Percentiles rank a stretch among this genome's conserved stretches.
phyloP scores from a whole-genome alignment of 2,329 filamentous ascomycete species.

The Phaeoacremonium minimum region DNA sequence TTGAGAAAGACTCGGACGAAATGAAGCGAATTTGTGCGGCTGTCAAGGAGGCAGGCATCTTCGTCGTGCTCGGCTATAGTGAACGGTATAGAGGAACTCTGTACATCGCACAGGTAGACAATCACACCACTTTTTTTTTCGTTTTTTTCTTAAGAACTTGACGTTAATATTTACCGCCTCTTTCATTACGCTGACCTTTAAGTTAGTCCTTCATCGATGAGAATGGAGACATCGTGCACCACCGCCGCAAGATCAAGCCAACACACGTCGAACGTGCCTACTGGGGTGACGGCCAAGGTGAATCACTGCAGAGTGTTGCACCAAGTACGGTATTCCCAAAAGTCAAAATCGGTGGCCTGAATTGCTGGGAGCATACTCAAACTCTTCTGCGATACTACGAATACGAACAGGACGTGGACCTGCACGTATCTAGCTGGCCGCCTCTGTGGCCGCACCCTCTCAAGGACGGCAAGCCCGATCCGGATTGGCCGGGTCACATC shows the following conservation, averaged over 20 bases:
- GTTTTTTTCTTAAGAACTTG: no score
- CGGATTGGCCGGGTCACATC: constrained; percentile 14
- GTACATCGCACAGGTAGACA: constrained; percentile 37
- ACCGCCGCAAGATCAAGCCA: constrained; percentile 46
- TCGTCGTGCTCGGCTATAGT: constrained; percentile 41
- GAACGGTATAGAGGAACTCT: constrained; percentile 36
- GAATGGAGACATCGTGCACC: constrained; percentile 36
- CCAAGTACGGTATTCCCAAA: no score
- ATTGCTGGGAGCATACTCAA: constrained; percentile 56
- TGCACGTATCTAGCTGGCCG: constrained; percentile 20
- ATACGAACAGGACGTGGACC: constrained; percentile 15
- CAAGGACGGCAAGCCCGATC: no score
- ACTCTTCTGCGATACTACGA: constrained; percentile 33
- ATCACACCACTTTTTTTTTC: no score
- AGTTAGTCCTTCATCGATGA: constrained; percentile 4
- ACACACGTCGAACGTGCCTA: constrained; percentile 41
- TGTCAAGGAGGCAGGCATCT: constrained; percentile 39
- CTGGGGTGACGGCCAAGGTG: constrained; percentile 53
- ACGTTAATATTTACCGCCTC: no score
- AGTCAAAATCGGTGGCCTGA: constrained; percentile 47
- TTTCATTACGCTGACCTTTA: no score
- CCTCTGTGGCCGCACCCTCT: constrained; percentile 15
- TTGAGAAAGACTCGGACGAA: constrained; percentile 31
- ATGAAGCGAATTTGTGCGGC: constrained; percentile 38
- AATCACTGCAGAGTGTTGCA: constrained; percentile 48